Evolutionary conservation across 139 green algal species (phyloP), one percentile per base, ranked within the genome.

Genomic region (Tetradesmus obliquus): DNA sequence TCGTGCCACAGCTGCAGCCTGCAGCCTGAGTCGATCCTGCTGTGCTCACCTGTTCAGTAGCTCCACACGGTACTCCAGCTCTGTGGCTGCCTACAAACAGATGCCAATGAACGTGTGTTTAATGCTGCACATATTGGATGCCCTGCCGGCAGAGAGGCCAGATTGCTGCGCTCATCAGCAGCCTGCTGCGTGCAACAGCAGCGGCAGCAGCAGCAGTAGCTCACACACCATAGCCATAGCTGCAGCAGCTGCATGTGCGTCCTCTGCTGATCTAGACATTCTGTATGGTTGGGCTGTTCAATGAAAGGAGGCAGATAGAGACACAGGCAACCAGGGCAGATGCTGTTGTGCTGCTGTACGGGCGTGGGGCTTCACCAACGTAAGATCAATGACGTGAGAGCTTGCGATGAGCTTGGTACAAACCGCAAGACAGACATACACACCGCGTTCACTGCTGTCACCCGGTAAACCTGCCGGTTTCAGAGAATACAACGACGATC

Each of bases 51-150:
- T 98, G 95, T 99, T 99, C 55, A 98, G 97, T 20, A 99, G 94
- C 24, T 98, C 96, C 15, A 99, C 98, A 9, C 97, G 92, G 88
- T 99, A 99, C 84, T 99, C 98, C 91, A 99, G 97, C 94, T 99
- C 98, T 55, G 97, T 97, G 54, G 96, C 93, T 8, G 97, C 97
- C 94, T 83, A n/a, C 58, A 55, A 19, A 53, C 5, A 17, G n/a
- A 6, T 3, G 15, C 5, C 15, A 24, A 24, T 71, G 9, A 71
- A 71, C 8, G 17, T 24, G 15, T 76, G 0, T 45, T 45, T 45
- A 1, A 45, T 45, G 32, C 32, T 24, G 15, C 66, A 76, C 17
- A 3, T 24, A 3, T 24, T 76, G 57, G 6, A 76, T 76, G 66
- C 17, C 17, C 66, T 76, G 13, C 66, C n/a, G 3, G 32, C 32